Percentiles rank a stretch among this genome's conserved stretches.
Conservation (phyloP, 352 stramenopile species). For the Globisporangium yorkense region DNA sequence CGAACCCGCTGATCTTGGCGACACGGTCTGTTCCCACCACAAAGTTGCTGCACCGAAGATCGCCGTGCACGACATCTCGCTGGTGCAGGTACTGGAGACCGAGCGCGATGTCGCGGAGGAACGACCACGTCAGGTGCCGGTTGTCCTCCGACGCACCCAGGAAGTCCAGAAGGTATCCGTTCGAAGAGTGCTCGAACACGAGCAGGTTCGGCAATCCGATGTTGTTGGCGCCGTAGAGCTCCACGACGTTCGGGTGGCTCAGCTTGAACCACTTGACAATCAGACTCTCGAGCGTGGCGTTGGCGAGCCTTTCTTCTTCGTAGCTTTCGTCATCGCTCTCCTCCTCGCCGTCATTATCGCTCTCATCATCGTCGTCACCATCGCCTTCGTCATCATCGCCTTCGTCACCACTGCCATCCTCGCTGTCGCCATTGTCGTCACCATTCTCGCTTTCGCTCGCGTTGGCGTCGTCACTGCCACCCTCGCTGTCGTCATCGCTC, state of each 20-base stretch:
- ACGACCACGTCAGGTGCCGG: slow-evolving; percentile 8
- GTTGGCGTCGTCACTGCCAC: too few relatives aligned
- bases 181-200: slow-evolving; percentile 6
- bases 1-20: slow-evolving; percentile 11
- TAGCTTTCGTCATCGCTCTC: neutral
- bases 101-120: slow-evolving; percentile 21
- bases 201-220: neutral
- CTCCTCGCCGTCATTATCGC: neutral
- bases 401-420: too few relatives aligned
- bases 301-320: too few relatives aligned
- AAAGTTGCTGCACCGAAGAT: slow-evolving; percentile 6
- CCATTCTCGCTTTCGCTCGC: too few relatives aligned
- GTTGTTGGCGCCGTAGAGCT: slow-evolving; percentile 2
- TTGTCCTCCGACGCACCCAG: slow-evolving; percentile 8
- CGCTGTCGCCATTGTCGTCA: too few relatives aligned
- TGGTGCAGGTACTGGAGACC: slow-evolving; percentile 26
- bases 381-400: too few relatives aligned
- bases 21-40: slow-evolving; percentile 3
- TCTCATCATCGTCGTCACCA: too few relatives aligned
- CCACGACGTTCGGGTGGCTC: slow-evolving; percentile 8
- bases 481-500: too few relatives aligned
- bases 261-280: slow-evolving; percentile 5
- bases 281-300: neutral
- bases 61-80: slow-evolving; percentile 14
- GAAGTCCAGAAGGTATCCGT: neutral